A percentile compares a stretch with the other conserved stretches of the same genome.
Evolutionary conservation across 2,329 filamentous ascomycete genomes (phyloP).

Genomic region (Elsinoe necatrix): DNA sequence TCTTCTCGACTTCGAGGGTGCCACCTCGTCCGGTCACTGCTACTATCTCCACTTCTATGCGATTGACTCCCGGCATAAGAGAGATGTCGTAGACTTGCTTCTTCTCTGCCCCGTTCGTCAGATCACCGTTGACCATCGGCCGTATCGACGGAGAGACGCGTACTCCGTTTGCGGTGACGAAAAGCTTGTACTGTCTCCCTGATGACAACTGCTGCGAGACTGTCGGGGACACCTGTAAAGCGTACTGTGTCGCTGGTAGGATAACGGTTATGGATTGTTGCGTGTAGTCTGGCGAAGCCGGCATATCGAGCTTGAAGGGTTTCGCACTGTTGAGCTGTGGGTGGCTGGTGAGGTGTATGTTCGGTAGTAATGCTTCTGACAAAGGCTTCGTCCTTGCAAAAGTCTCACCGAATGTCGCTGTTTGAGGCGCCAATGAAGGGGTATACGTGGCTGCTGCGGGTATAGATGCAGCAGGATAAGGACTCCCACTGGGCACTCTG

Average conservation of each 20-base stretch:
- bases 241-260: conserved; percentile 58
- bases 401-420: conserved; percentile 23
- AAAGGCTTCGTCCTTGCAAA: conserved; percentile 29
- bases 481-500: conserved; percentile 34
- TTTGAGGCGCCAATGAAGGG: conserved; percentile 21
- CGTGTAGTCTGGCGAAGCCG: conserved; percentile 55
- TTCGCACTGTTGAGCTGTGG: conserved; percentile 52
- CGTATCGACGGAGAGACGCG: conserved; percentile 43
- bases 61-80: conserved; percentile 64
- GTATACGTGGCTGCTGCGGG: conserved; percentile 29
- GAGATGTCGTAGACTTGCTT: conserved; percentile 68
- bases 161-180: conserved; percentile 61
- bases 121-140: conserved; percentile 37
- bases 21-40: conserved; percentile 48
- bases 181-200: conserved; percentile 65
- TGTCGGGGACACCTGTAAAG: conserved; percentile 61
- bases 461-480: conserved; percentile 31
- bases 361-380: conserved; percentile 57
- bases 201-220: conserved; percentile 46
- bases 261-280: conserved; percentile 67
- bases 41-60: conserved; percentile 69
- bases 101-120: conserved; percentile 26
- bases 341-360: conserved; percentile 59
- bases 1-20: conserved; percentile 64
- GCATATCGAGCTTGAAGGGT: conserved; percentile 55